Evolutionary conservation across 1,139 yeast genomes (phyloP).

Genomic region (Eremothecium cymbalariae): DNA sequence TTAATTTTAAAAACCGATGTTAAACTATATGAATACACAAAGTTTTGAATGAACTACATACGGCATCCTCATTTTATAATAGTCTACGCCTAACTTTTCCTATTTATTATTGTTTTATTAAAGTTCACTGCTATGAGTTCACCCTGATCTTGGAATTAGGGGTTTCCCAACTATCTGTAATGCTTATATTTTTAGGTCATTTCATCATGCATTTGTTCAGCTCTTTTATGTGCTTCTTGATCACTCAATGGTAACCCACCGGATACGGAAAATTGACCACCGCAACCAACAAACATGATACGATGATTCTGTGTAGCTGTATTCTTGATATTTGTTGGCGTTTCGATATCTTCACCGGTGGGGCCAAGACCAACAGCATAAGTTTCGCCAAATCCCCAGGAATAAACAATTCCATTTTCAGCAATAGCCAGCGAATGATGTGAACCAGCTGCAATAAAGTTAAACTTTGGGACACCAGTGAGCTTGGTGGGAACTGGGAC

Average conservation of each 20-base stretch:
- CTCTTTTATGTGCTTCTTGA: slow-evolving; percentile 58
- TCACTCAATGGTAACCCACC: slow-evolving; percentile 66
- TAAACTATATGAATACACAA: no score
- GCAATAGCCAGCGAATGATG: slow-evolving; percentile 88
- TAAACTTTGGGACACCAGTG: slow-evolving; percentile 49
- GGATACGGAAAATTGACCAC: slow-evolving; percentile 89
- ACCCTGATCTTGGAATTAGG: no score
- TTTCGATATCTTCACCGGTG: slow-evolving; percentile 78
- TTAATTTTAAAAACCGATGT: no score
- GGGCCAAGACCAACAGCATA: slow-evolving; percentile 95
- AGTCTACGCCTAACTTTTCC: no score
- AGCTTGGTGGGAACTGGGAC: slow-evolving; percentile 77
- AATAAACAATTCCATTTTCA: slow-evolving; percentile 72
- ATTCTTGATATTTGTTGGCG: slow-evolving; percentile 78
- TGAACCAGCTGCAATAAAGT: slow-evolving; percentile 70
- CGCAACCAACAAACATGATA: slow-evolving; percentile 70
- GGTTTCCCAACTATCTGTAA: no score
- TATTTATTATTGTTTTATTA: no score
- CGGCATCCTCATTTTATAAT: no score
- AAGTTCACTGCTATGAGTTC: no score
- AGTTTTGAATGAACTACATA: no score
- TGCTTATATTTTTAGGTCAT: slow-evolving; percentile 11
- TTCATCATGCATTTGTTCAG: slow-evolving; percentile 38
- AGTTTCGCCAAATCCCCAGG: slow-evolving; percentile 98
- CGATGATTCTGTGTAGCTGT: slow-evolving; percentile 82